A percentile compares a stretch with the other conserved stretches of the same genome.
phyloP scores from a whole-genome alignment of 2,329 filamentous ascomycete species.

The Penicillium freii region DNA sequence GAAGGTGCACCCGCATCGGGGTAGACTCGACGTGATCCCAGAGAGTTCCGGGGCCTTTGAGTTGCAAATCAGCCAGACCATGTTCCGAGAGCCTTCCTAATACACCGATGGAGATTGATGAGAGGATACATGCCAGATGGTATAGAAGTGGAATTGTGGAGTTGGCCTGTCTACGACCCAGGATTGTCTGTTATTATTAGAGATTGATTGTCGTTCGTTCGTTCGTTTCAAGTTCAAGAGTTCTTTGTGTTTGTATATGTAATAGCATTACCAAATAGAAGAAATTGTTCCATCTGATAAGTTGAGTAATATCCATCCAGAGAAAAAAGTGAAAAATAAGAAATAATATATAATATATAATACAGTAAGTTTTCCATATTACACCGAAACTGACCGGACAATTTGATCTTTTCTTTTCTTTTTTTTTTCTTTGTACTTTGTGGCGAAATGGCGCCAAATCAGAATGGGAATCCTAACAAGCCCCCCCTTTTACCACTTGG shows the following conservation, averaged over 20 bases:
- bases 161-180: background rate
- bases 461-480: conserved; percentile 11
- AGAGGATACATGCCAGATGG: background rate
- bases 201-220: background rate
- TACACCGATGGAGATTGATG: background rate
- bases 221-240: background rate
- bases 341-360: too few species aligned
- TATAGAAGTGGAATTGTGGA: background rate
- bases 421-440: background rate
- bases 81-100: background rate
- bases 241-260: background rate
- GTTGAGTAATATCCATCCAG: too few species aligned
- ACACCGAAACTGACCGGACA: too few species aligned
- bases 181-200: background rate
- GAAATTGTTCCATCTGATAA: too few species aligned
- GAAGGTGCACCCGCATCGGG: background rate
- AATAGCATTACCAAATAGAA: background rate
- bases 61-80: conserved; percentile 1
- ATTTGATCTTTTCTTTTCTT: too few species aligned
- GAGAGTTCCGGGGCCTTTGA: background rate
- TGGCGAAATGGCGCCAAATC: conserved; percentile 27
- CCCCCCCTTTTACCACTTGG: conserved; percentile 13
- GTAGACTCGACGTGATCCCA: background rate
- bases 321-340: too few species aligned
- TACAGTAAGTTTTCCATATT: too few species aligned